Evolutionary conservation across 345 rosid species (phyloP).

Genomic region (Syzygium grande): DNA sequence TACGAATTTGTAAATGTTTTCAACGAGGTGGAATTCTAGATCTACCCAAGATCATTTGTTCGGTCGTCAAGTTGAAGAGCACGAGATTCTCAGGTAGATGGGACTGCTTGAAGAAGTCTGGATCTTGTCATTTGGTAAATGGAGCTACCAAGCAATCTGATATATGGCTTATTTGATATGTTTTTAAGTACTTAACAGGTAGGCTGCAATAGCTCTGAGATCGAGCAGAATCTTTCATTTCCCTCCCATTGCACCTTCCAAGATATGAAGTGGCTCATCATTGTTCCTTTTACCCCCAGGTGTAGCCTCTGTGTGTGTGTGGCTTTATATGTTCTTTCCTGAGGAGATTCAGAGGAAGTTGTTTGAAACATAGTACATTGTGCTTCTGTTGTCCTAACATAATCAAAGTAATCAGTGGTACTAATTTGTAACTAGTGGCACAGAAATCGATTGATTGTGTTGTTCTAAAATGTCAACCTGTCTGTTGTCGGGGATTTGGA

Average conservation of each 20-base stretch:
- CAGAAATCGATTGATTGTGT: too few species aligned
- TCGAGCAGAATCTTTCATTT: not conserved
- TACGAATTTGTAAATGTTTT: not conserved
- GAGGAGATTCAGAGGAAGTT: not conserved
- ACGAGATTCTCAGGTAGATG: not conserved
- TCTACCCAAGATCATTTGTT: not conserved
- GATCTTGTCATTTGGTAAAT: not conserved
- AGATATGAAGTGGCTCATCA: not conserved
- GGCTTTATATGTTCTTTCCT: not conserved
- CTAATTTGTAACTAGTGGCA: too few species aligned
- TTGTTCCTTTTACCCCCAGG: not conserved
- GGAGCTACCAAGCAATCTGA: not conserved
- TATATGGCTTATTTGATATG: not conserved
- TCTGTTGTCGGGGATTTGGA: not conserved
- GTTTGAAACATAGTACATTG: not conserved
- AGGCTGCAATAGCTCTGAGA: not conserved
- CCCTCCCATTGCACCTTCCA: not conserved
- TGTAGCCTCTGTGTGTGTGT: not conserved
- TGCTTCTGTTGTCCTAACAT: not conserved
- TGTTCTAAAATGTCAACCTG: not conserved
- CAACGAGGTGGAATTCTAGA: not conserved
- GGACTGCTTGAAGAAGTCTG: not conserved
- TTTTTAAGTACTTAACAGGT: not conserved
- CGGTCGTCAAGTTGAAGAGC: not conserved
- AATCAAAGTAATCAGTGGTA: too few species aligned